A percentile compares a stretch with the other conserved stretches of the same genome.
Conservation (phyloP, 129 eudicot species). For the Flaveria bidentis region DNA sequence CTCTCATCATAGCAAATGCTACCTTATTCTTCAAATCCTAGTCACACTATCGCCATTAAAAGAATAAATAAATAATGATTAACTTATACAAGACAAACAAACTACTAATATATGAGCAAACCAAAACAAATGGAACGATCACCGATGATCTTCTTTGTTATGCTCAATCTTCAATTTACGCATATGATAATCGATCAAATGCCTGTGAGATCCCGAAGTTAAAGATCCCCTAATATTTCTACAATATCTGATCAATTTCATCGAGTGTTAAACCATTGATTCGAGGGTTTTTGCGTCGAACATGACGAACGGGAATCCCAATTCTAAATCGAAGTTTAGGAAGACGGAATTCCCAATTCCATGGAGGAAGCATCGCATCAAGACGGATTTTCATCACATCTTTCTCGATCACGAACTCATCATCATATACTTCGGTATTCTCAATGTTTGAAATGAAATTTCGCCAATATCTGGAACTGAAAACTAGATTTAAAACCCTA, state of each 20-base stretch:
- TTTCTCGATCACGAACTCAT: slow-evolving; percentile 7
- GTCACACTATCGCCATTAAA: no score
- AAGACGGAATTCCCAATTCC: slow-evolving; percentile 30
- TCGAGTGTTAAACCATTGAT: slow-evolving; percentile 7
- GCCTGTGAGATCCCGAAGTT: slow-evolving; percentile 32
- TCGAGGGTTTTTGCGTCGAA: slow-evolving; percentile 18
- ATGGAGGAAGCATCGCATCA: slow-evolving; percentile 32
- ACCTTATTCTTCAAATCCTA: no score
- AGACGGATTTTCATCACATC: slow-evolving; percentile 21
- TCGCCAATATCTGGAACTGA: neutral
- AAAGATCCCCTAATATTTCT: neutral
- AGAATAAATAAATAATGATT: no score
- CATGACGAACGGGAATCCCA: slow-evolving; percentile 41
- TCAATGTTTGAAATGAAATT: neutral
- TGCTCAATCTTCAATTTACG: neutral
- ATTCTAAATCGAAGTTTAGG: slow-evolving; percentile 26
- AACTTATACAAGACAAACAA: no score
- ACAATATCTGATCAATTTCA: neutral
- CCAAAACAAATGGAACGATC: no score
- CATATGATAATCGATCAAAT: neutral
- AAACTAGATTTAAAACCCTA: no score
- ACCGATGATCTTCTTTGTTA: no score
- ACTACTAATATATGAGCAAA: no score
- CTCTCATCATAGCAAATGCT: no score
- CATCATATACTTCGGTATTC: slow-evolving; percentile 13